phyloP scores from a whole-genome alignment of 2,329 filamentous ascomycete species.

The Monosporascus sp. region DNA sequence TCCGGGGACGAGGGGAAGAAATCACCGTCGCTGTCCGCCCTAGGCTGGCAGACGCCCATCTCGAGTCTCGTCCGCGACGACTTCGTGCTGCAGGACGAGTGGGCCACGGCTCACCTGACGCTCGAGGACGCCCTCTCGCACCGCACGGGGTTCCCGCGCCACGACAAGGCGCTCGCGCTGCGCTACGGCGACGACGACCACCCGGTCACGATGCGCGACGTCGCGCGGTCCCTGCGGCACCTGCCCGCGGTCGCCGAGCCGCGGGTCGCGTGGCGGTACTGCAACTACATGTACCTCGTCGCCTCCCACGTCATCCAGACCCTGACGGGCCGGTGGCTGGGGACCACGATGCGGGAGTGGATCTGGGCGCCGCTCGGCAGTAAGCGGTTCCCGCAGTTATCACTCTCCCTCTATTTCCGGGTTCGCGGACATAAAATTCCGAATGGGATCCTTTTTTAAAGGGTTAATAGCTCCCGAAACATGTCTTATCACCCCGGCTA shows the following conservation, averaged over 20 bases:
- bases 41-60: conserved; percentile 43
- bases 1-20: conserved; percentile 30
- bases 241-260: conserved; percentile 40
- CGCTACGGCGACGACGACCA: conserved; percentile 27
- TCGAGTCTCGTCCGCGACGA: conserved; percentile 42
- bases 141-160: conserved; percentile 43
- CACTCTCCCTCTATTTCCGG: no score
- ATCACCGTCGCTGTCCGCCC: conserved; percentile 12
- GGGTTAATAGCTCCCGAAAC: no score
- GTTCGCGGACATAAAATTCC: no score
- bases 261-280: conserved; percentile 43
- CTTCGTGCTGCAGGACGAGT: conserved; percentile 38
- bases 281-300: conserved; percentile 48
- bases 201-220: conserved; percentile 29
- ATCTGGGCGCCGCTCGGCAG: conserved; percentile 40
- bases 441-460: no score
- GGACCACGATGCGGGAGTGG: conserved; percentile 31
- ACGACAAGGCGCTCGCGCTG: conserved; percentile 30
- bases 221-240: conserved; percentile 36
- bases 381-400: no score
- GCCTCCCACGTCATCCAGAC: conserved; percentile 42
- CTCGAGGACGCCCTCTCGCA: conserved; percentile 50
- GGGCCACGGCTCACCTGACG: conserved; percentile 41
- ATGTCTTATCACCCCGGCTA: no score
- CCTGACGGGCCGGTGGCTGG: conserved; percentile 33